Percentiles rank a stretch among this genome's conserved stretches.
These are phyloP conservation scores for Backusella luteola DNA, from an alignment of 192 early-diverging fungal species.

Conservation along the genomic window DNA sequence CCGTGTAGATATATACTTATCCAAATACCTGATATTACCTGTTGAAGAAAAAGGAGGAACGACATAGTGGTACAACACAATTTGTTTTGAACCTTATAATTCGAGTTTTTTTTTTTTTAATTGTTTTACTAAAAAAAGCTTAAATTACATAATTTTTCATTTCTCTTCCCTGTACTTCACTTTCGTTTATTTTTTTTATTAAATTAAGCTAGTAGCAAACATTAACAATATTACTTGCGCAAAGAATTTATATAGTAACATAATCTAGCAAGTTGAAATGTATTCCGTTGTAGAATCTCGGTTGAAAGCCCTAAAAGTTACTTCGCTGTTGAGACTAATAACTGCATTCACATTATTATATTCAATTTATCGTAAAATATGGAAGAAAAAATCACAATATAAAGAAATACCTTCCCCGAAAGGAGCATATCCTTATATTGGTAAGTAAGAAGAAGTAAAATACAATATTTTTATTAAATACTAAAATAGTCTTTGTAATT, in stretches of 20 bases:
- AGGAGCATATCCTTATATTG: constrained; percentile 10
- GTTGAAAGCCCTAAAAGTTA: background rate
- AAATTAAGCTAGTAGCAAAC: background rate
- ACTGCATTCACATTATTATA: background rate
- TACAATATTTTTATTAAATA: background rate
- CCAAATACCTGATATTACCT: background rate
- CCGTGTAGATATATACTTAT: background rate
- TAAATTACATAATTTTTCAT: background rate
- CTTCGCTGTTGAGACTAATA: background rate
- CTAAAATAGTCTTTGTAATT: background rate
- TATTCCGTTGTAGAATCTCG: background rate
- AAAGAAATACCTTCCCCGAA: constrained; percentile 10
- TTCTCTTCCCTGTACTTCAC: background rate
- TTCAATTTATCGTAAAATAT: background rate
- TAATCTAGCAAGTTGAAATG: background rate
- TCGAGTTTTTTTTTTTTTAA: background rate
- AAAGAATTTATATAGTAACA: background rate
- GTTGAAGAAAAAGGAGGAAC: background rate
- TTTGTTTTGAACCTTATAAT: background rate
- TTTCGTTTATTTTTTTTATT: background rate
- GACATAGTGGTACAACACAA: background rate
- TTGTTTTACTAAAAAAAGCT: too few species aligned
- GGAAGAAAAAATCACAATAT: background rate
- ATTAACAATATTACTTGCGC: background rate
- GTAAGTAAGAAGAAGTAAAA: background rate